A percentile compares a stretch with the other conserved stretches of the same genome.
Conservation (phyloP, 768 basidiomycete genomes). For the Asterophora lycoperdoides region DNA sequence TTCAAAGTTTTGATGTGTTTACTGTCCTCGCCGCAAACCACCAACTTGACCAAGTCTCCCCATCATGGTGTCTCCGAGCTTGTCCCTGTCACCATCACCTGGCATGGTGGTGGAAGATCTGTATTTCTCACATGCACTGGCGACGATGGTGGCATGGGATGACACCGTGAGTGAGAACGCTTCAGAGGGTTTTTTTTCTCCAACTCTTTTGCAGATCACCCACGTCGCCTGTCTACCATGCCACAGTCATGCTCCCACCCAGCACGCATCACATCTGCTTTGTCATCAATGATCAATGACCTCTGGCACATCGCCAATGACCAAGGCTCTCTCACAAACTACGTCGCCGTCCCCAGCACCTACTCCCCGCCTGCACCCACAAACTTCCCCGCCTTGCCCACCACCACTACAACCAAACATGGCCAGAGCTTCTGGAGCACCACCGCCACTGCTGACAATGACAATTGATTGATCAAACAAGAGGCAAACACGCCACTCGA, state of each 20-base stretch:
- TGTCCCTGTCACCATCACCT: too few relatives aligned
- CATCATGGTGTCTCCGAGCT: too few relatives aligned
- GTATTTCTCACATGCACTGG: constrained; percentile 50
- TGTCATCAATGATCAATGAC: constrained; percentile 90
- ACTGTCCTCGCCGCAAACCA: too few relatives aligned
- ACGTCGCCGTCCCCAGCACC: constrained; percentile 59
- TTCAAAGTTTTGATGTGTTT: too few relatives aligned
- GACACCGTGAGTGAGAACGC: constrained; percentile 62
- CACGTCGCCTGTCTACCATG: constrained; percentile 28
- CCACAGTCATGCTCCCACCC: constrained; percentile 58
- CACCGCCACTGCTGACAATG: constrained; percentile 31
- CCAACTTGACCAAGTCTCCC: too few relatives aligned
- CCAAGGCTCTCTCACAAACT: constrained; percentile 94
- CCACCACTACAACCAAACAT: constrained; percentile 24
- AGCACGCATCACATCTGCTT: constrained; percentile 95
- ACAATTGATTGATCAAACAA: constrained; percentile 14
- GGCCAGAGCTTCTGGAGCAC: constrained; percentile 42
- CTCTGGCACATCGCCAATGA: constrained; percentile 85
- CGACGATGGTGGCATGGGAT: constrained; percentile 58
- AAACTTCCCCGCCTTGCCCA: constrained; percentile 23
- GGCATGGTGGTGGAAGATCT: accelerated
- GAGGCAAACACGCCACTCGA: too few relatives aligned
- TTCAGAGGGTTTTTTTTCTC: constrained; percentile 5
- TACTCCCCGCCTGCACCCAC: constrained; percentile 24
- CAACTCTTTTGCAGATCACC: constrained; percentile 25